A percentile compares a stretch with the other conserved stretches of the same genome.
Conservation (phyloP, 495 filamentous ascomycete genomes). For the Talaromyces stipitatus region DNA sequence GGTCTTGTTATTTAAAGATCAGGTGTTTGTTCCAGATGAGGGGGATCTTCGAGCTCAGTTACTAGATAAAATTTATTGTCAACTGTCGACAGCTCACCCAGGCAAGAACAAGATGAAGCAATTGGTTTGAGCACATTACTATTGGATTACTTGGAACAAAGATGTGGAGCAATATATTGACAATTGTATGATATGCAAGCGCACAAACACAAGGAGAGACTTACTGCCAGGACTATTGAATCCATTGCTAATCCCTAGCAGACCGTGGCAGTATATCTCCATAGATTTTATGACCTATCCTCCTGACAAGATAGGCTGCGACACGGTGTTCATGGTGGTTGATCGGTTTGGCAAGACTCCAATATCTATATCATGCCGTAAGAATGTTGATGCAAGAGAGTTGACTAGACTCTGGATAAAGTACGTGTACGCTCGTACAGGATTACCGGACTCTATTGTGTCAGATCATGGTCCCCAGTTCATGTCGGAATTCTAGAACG, state of each 20-base stretch:
- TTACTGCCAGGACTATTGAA: conserved; percentile 11
- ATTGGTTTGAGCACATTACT: neutral
- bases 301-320: neutral
- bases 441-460: neutral
- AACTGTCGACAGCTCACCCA: conserved; percentile 3
- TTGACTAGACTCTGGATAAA: neutral
- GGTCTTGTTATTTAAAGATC: neutral
- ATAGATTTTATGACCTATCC: conserved; percentile 12
- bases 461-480: conserved; percentile 14
- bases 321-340: conserved; percentile 7
- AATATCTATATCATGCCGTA: conserved; percentile 7
- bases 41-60: conserved; percentile 1
- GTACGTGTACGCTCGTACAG: neutral
- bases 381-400: conserved; percentile 5
- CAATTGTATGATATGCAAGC: neutral
- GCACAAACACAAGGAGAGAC: neutral
- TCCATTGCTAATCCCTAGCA: conserved; percentile 10
- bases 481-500: conserved; percentile 9
- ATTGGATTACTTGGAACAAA: neutral
- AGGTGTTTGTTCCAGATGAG: neutral
- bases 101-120: conserved; percentile 1
- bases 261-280: conserved; percentile 13
- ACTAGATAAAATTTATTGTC: too few relatives aligned
- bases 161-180: neutral
- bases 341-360: conserved; percentile 9